Base-by-base conservation (phyloP, 805 yeast genomes). In the Suhomyces kilbournensis region DNA sequence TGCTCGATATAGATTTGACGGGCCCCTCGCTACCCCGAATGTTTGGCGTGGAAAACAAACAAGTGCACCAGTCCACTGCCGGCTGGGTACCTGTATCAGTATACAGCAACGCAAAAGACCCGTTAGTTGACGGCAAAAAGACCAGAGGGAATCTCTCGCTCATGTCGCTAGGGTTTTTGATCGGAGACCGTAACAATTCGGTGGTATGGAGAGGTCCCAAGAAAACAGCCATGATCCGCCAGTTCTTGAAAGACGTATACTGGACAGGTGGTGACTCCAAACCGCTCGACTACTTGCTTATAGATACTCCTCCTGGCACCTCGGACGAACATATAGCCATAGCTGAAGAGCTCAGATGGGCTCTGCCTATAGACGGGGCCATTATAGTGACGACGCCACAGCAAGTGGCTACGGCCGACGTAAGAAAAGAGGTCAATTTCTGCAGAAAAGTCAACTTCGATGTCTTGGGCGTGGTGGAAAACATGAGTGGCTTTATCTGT, bases 191-290 rank as follows among this genome's bases (percentile, higher is more conserved):
- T 56, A 96, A 96, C 25, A 89, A 87, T 61, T 84, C 96, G 23
- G 94, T 94, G 15, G 97, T 94, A 8, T 94, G 99, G 99, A 78
- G 98, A 64, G 99, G 99, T 0, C 99, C 99, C 2, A 91, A 93
- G 70, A 94, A 96, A 66, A 92, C 97, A 0, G 97, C 97, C 12
- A 94, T 94, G 98, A 88, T 94, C 35, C 81, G 92, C 55, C 99
- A 94, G 71, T 93, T 94, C 65, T 75, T 96, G 42, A 81, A 83
- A 55, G 98, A 94, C 66, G 97, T 93, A 1, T 81, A 82, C 26
- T 94, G 99, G 99, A 49, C 45, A 22, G 61, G 61, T 9, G 97
- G 90, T 0, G 80, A 78, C 17, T 73, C 79, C 25, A 51, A 50
- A 17, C 51, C 56, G 4, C 83, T 90, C 51, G 83, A 86, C 61